Evolutionary conservation across 164 flowering plant species (phyloP).

Genomic region (Dillenia turbinata): DNA sequence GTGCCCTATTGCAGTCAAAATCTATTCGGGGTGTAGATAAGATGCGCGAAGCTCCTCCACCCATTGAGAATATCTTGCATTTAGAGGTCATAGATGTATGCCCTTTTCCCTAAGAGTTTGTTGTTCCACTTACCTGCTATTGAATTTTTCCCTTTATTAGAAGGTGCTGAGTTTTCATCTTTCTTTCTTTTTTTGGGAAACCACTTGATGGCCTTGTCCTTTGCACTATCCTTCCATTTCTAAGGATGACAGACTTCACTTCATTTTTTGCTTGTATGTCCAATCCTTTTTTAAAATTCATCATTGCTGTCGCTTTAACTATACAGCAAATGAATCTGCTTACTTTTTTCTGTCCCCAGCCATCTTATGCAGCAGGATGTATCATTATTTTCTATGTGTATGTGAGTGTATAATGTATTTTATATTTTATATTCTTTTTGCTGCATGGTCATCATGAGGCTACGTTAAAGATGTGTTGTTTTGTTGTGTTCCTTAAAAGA

Average conservation of each 20-base stretch:
- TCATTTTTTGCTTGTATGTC: too few relatives aligned
- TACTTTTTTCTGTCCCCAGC: too few relatives aligned
- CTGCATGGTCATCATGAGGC: background rate
- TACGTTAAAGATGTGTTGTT: background rate
- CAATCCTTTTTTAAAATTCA: too few relatives aligned
- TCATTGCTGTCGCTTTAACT: too few relatives aligned
- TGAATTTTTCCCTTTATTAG: too few relatives aligned
- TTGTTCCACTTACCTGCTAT: background rate
- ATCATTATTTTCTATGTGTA: too few relatives aligned
- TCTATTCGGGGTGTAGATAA: conserved; percentile 87
- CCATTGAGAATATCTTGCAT: conserved; percentile 72
- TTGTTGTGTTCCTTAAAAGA: background rate
- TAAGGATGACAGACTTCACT: too few relatives aligned
- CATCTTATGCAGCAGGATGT: too few relatives aligned
- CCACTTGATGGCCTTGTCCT: too few relatives aligned
- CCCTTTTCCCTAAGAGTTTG: background rate
- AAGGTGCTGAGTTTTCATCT: too few relatives aligned
- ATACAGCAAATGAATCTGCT: too few relatives aligned
- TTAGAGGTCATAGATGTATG: conserved; percentile 90
- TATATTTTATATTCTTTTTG: background rate
- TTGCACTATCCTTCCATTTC: too few relatives aligned
- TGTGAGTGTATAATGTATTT: background rate
- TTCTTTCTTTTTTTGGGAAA: conserved; percentile 7
- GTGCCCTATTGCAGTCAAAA: conserved; percentile 55
- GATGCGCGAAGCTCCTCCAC: conserved; percentile 41